Evolutionary conservation across 1,284 basidiomycete genomes (phyloP).

Genomic region (Malassezia slooffiae): DNA sequence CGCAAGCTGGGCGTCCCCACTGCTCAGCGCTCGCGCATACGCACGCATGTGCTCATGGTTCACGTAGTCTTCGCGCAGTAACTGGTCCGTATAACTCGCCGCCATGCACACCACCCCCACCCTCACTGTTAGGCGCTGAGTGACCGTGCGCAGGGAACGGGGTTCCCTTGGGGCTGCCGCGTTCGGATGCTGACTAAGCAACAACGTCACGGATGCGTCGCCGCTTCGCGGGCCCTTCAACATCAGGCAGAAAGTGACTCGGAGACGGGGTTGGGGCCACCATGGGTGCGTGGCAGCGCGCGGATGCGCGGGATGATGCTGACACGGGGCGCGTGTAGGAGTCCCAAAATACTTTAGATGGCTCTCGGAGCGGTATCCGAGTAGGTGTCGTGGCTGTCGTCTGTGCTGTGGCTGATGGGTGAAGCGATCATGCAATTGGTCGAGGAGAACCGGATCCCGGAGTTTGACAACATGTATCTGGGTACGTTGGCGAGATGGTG

Average conservation of each 20-base stretch:
- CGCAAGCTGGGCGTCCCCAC: background rate
- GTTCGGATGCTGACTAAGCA: no score
- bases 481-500: slow-evolving; percentile 10
- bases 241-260: no score
- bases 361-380: slow-evolving; percentile 79
- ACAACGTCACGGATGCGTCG: no score
- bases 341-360: slow-evolving; percentile 53
- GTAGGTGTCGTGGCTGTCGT: slow-evolving; percentile 55
- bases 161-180: no score
- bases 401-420: slow-evolving; percentile 81
- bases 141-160: no score
- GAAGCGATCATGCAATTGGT: slow-evolving; percentile 95
- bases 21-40: slow-evolving; percentile 4
- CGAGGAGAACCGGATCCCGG: slow-evolving; percentile 89
- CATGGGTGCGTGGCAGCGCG: slow-evolving; percentile 4
- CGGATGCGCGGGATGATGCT: background rate
- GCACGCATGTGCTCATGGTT: slow-evolving; percentile 3
- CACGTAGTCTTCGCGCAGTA: slow-evolving; percentile 1
- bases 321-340: slow-evolving; percentile 18
- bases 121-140: no score
- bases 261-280: background rate
- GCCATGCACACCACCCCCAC: no score
- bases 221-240: no score
- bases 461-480: slow-evolving; percentile 73
- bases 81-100: no score